Evolutionary conservation across 805 yeast genomes (phyloP), one percentile per base, ranked within the genome.

Genomic region (Saccharomyces mikatae): DNA sequence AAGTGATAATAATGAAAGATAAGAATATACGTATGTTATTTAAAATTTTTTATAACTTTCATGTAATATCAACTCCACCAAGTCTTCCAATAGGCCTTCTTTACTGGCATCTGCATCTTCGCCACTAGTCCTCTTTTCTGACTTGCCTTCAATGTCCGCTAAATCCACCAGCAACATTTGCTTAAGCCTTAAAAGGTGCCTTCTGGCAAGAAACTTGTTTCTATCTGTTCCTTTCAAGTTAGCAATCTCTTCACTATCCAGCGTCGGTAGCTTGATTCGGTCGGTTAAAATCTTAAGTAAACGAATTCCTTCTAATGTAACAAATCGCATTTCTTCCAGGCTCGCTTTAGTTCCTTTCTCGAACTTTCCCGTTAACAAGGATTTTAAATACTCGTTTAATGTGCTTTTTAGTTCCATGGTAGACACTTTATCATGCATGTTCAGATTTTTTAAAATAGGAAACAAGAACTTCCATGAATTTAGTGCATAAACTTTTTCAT

Each of bases 401-500:
- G 65, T 41, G 4, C 24, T 8, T 29, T 60, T 58, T 2, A 55
- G 24, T 17, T 36, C 41, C 10, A 24, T 24, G 0, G 46, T 31
- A 8, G 56, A 31, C 2, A 68, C n/a, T 29, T 55, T 56, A 2
- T 52, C 51, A 47, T 53, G 30, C 9, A 51, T 53, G 50, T 61
- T 59, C 8, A 57, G 53, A 41, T 59, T 60, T 27, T 54, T 58
- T 6, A 62, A 27, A 26, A 67, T 57, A 14, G 56, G 58, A 53
- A 63, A 62, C 13, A 62, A 28, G 54, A 59, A 65, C 49, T 64
- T 58, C 71, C 70, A 68, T 8, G 69, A 51, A 41, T 63, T 54
- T 41, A 60, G 57, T 1, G 61, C 53, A 17, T 58, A 57, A 2
- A 62, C 49, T 29, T 53, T 59, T 13, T 32, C 32, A 1, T 57